Evolutionary conservation across 148 eudicot species (phyloP).

Genomic region (Hydrangea macrophylla): DNA sequence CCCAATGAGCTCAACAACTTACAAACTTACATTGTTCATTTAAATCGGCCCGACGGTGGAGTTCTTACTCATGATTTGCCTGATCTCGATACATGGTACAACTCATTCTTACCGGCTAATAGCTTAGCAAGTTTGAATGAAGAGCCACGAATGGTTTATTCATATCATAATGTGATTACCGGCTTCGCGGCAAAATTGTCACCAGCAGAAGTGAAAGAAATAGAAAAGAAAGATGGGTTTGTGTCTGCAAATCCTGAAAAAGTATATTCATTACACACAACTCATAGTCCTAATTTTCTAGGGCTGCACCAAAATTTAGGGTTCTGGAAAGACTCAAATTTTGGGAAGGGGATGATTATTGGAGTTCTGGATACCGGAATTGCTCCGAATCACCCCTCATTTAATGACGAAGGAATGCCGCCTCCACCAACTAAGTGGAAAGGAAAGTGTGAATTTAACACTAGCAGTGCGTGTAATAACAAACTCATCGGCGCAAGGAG

Average conservation of each 20-base stretch:
- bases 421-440: constrained; percentile 8
- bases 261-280: neutral
- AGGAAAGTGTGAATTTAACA: no score
- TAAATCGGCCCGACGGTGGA: neutral
- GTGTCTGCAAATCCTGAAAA: neutral
- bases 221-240: constrained; percentile 5
- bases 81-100: neutral
- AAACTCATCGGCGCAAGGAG: no score
- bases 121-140: neutral
- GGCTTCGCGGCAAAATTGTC: constrained; percentile 9
- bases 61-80: neutral
- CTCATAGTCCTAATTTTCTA: neutral
- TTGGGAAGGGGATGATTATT: neutral
- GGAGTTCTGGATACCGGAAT: neutral
- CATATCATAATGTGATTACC: constrained; percentile 3
- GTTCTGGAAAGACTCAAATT: constrained; percentile 13
- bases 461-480: no score
- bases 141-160: neutral
- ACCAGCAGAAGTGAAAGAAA: neutral
- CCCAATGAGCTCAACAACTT: neutral
- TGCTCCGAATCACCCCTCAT: neutral
- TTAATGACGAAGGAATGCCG: neutral
- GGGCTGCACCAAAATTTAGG: neutral
- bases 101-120: neutral
- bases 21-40: constrained; percentile 5